Conservation (phyloP, 1,284 basidiomycete species). For the Sporisorium sorghi region DNA sequence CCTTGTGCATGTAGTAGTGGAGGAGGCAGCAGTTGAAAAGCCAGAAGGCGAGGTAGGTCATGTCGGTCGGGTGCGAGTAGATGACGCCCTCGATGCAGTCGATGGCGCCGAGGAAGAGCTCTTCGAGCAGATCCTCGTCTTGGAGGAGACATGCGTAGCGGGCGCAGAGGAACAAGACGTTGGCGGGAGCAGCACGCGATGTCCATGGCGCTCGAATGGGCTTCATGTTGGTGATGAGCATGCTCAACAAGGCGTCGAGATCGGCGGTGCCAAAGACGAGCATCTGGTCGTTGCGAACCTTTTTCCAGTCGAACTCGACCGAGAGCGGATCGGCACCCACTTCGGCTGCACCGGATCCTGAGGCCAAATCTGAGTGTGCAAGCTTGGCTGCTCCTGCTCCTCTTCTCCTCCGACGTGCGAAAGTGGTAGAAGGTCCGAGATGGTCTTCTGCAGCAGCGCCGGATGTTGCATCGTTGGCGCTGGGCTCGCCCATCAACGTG, state of each 20-base stretch:
- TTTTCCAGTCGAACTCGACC: slow-evolving; percentile 57
- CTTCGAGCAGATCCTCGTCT: slow-evolving; percentile 77
- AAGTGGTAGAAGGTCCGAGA: slow-evolving; percentile 15
- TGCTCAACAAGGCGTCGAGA: slow-evolving; percentile 81
- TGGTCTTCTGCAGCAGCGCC: slow-evolving; percentile 3
- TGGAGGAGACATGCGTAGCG: slow-evolving; percentile 76
- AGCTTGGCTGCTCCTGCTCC: slow-evolving; percentile 32
- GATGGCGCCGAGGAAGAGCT: slow-evolving; percentile 87
- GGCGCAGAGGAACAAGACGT: slow-evolving; percentile 74
- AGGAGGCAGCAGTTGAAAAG: slow-evolving; percentile 89
- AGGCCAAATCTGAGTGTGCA: slow-evolving; percentile 41
- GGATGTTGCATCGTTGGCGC: slow-evolving; percentile 3
- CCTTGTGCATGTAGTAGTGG: slow-evolving; percentile 84
- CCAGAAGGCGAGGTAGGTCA: slow-evolving; percentile 91
- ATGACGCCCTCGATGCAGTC: slow-evolving; percentile 91
- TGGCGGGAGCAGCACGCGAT: slow-evolving; percentile 69
- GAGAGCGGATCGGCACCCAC: slow-evolving; percentile 58
- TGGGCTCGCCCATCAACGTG: slow-evolving; percentile 48
- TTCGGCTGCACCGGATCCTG: slow-evolving; percentile 61
- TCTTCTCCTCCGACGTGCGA: slow-evolving; percentile 36
- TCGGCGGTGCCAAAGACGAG: slow-evolving; percentile 87
- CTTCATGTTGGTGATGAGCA: slow-evolving; percentile 78
- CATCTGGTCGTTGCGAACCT: slow-evolving; percentile 73
- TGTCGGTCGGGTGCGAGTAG: slow-evolving; percentile 78
- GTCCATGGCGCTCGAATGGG: slow-evolving; percentile 72